A percentile compares a stretch with the other conserved stretches of the same genome.
Evolutionary conservation across 202 grass and related monocot species (phyloP).

Genomic region (Elaeis oleifera): DNA sequence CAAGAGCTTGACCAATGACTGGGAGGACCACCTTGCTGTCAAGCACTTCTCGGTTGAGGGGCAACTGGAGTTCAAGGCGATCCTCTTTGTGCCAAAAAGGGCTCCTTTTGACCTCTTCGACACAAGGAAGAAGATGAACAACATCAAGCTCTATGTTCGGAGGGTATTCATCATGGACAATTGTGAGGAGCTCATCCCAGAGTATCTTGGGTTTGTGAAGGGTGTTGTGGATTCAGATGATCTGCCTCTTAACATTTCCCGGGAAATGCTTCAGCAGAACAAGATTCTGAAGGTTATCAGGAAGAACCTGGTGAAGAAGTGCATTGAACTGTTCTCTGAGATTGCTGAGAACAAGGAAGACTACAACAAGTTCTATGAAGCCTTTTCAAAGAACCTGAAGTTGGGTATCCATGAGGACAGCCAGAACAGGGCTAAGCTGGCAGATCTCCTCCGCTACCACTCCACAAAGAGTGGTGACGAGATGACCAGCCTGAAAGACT

Average conservation of each 20-base stretch:
- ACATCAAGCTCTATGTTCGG: conserved; percentile 5
- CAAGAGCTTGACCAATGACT: conserved; percentile 8
- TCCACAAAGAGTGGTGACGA: conserved; percentile 34
- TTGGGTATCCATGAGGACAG: conserved; percentile 3
- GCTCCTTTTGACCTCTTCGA: conserved; percentile 36
- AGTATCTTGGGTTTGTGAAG: conserved; percentile 3
- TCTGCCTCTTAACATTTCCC: conserved; percentile 8
- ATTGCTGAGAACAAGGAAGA: conserved; percentile 20
- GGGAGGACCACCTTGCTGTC: conserved; percentile 35
- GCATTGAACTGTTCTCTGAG: conserved; percentile 30
- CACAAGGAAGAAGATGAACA: conserved; percentile 22
- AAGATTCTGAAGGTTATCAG: conserved; percentile 38
- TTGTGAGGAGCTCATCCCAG: conserved; percentile 4
- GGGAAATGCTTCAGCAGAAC: conserved; percentile 36
- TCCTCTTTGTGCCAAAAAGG: conserved; percentile 29
- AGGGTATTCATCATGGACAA: conserved; percentile 9
- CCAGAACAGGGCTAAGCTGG: conserved; percentile 29
- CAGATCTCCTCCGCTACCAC: conserved; percentile 27
- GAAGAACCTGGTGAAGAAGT: conserved; percentile 38
- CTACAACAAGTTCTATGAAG: conserved; percentile 4
- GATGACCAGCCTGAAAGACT: conserved; percentile 45
- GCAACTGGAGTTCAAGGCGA: conserved; percentile 34
- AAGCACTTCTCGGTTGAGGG: conserved; percentile 40
- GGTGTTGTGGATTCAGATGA: conserved; percentile 1
- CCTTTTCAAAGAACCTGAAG: conserved; percentile 12